Evolutionary conservation across 768 basidiomycete species (phyloP).

Genomic region (Lactarius psammicola): DNA sequence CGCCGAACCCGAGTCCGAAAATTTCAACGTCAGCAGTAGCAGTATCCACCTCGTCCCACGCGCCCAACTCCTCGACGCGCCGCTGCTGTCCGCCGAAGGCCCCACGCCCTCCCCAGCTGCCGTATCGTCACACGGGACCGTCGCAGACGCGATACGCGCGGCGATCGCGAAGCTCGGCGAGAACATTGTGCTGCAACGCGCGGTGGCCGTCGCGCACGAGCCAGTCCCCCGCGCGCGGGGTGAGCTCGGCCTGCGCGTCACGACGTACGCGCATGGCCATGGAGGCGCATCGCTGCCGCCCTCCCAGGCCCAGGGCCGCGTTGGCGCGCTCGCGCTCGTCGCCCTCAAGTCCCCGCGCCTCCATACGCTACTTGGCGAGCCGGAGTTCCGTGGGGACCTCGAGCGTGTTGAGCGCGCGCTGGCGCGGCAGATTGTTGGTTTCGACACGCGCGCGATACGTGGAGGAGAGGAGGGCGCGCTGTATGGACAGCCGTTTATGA

Average conservation of each 20-base stretch:
- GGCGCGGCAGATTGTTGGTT: slow-evolving; percentile 28
- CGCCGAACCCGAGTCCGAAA: slow-evolving; percentile 30
- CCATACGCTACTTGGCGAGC: slow-evolving; percentile 7
- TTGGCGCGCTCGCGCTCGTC: slow-evolving; percentile 25
- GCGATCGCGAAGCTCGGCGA: slow-evolving; percentile 77
- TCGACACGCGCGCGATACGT: slow-evolving; percentile 24
- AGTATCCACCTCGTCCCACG: slow-evolving; percentile 50
- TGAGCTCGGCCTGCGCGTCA: slow-evolving; percentile 21
- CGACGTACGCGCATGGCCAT: slow-evolving; percentile 25
- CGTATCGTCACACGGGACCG: slow-evolving; percentile 43
- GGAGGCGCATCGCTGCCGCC: background rate
- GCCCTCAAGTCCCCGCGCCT: slow-evolving; percentile 27
- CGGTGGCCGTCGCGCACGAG: slow-evolving; percentile 31
- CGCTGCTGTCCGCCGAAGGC: slow-evolving; percentile 51
- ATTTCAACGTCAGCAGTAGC: slow-evolving; percentile 31
- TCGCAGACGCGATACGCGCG: slow-evolving; percentile 63
- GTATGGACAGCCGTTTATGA: slow-evolving; percentile 29
- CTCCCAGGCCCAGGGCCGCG: slow-evolving; percentile 18
- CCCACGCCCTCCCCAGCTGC: slow-evolving; percentile 6
- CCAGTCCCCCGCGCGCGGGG: slow-evolving; percentile 31
- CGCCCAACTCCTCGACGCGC: slow-evolving; percentile 58
- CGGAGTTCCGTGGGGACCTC: slow-evolving; percentile 22
- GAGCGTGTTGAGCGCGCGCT: slow-evolving; percentile 27
- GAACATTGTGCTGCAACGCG: slow-evolving; percentile 70
- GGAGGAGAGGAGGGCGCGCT: slow-evolving; percentile 21